Conservation (phyloP, 1,284 basidiomycete species). For the Peniophora sp. region DNA sequence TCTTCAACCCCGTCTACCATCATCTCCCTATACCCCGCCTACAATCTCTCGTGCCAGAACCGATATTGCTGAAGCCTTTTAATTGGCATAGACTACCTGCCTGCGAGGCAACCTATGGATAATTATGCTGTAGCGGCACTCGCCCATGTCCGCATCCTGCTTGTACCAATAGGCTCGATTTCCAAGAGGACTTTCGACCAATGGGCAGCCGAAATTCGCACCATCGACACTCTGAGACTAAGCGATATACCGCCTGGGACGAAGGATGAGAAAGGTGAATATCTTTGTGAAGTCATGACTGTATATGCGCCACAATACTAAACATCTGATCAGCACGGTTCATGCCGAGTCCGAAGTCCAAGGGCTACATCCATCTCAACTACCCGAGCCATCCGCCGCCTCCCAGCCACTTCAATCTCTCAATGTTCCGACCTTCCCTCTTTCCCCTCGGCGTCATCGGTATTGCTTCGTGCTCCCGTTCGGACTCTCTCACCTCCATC, state of each 20-base stretch:
- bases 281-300: constrained; percentile 1
- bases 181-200: constrained; percentile 53
- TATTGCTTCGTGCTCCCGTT: constrained; percentile 56
- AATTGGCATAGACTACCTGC: background rate
- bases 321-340: constrained; percentile 51
- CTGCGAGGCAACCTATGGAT: constrained; percentile 44
- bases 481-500: constrained; percentile 50
- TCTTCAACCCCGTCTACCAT: too few relatives aligned
- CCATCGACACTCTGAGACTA: constrained; percentile 63
- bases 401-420: constrained; percentile 45
- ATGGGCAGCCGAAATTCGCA: constrained; percentile 63
- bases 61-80: too few relatives aligned
- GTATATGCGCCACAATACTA: background rate
- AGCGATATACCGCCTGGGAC: constrained; percentile 74
- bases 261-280: constrained; percentile 69
- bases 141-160: constrained; percentile 68
- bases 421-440: constrained; percentile 67
- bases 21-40: too few relatives aligned
- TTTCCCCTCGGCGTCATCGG: constrained; percentile 78
- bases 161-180: constrained; percentile 73
- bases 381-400: constrained; percentile 67
- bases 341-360: constrained; percentile 70
- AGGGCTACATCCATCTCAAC: constrained; percentile 65
- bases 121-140: constrained; percentile 67
- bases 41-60: too few relatives aligned